Conservation (phyloP, 169 alveolate species). For the Plasmodium cynomolgi region DNA sequence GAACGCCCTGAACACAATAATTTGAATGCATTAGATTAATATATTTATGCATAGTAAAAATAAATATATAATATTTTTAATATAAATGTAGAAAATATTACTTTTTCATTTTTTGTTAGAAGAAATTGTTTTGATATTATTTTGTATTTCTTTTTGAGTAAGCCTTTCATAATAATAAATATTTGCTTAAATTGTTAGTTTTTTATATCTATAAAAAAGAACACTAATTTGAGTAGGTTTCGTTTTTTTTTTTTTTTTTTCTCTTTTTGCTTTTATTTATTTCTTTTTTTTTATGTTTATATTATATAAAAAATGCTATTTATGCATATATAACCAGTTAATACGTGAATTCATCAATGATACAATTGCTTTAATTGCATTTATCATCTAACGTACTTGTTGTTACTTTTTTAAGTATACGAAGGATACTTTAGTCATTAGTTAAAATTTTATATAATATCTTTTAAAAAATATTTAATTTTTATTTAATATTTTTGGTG, state of each 20-base stretch:
- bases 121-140: background rate
- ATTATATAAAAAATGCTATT: background rate
- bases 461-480: no score
- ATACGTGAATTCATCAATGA: background rate
- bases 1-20: background rate
- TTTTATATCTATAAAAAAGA: background rate
- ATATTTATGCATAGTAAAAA: background rate
- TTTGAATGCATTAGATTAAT: background rate
- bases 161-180: no score
- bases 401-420: background rate
- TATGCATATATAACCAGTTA: background rate
- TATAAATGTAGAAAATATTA: no score
- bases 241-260: no score
- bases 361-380: background rate
- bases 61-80: background rate
- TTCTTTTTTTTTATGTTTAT: background rate
- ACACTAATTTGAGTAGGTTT: background rate
- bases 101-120: no score
- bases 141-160: background rate
- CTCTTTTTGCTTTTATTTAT: no score
- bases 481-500: background rate
- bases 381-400: background rate
- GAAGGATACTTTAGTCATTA: background rate
- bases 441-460: no score
- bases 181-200: background rate